These are phyloP conservation scores for Pseudoneurospora amorphoporcata DNA, from an alignment of 495 filamentous ascomycete species.

Conservation along the genomic window DNA sequence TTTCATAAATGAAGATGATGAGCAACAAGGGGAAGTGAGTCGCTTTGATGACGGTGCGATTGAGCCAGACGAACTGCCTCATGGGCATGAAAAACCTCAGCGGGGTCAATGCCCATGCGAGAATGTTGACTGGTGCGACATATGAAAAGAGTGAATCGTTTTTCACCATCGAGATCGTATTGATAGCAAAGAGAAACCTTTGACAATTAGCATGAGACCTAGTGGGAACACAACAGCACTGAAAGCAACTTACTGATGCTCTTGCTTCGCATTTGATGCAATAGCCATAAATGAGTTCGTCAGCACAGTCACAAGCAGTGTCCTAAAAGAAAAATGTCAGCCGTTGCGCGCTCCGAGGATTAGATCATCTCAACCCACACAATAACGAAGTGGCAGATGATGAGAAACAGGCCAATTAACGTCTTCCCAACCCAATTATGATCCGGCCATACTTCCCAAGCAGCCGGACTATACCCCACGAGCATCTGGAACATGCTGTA, in stretches of 20 bases:
- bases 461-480: conserved; percentile 61
- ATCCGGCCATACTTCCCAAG: conserved; percentile 57
- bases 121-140: conserved; percentile 75
- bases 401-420: conserved; percentile 69
- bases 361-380: conserved; percentile 34
- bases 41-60: conserved; percentile 76
- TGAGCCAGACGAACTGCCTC: conserved; percentile 65
- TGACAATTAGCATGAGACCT: not conserved
- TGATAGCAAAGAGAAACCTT: conserved; percentile 80
- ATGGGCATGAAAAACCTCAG: conserved; percentile 70
- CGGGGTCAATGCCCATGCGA: conserved; percentile 78
- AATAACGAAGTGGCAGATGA: conserved; percentile 92
- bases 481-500: conserved; percentile 88
- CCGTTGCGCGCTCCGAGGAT: not conserved
- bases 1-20: conserved; percentile 79
- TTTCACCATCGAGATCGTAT: conserved; percentile 93
- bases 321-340: conserved; percentile 27
- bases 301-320: conserved; percentile 83
- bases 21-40: conserved; percentile 83
- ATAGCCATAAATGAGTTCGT: conserved; percentile 93
- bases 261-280: conserved; percentile 81
- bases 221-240: not conserved
- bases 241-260: conserved; percentile 55
- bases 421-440: conserved; percentile 69
- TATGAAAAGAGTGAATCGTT: conserved; percentile 90